Percentiles rank a stretch among this genome's conserved stretches.
Conservation (phyloP, 345 rosid species). For the Clausena lansium region DNA sequence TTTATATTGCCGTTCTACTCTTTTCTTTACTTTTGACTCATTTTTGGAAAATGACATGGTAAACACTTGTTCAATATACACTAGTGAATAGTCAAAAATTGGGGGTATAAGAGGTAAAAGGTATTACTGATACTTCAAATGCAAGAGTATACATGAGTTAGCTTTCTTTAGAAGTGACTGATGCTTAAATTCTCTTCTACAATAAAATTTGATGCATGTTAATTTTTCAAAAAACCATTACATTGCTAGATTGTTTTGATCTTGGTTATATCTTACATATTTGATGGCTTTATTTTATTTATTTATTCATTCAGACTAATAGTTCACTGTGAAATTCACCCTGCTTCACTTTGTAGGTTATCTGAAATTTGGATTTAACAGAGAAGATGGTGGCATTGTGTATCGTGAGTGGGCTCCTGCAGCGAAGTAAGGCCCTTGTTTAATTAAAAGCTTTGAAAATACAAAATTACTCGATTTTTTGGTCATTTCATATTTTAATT, state of each 20-base stretch:
- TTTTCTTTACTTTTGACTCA: not conserved
- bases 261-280: not conserved
- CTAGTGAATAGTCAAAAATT: not conserved
- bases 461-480: not conserved
- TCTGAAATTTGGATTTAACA: slow-evolving; percentile 63
- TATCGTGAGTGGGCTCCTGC: slow-evolving; percentile 90
- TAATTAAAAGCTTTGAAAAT: slow-evolving; percentile 5
- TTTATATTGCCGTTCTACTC: slow-evolving; percentile 2
- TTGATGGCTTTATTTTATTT: not conserved
- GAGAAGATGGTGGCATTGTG: slow-evolving; percentile 56
- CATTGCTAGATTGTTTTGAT: not conserved
- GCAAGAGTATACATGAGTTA: not conserved
- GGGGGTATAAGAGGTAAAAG: not conserved
- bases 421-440: slow-evolving; percentile 49
- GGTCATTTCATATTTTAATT: slow-evolving; percentile 8
- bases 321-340: not conserved
- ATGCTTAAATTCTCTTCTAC: not conserved
- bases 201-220: not conserved
- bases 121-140: not conserved
- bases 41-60: not conserved
- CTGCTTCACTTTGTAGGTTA: slow-evolving; percentile 47
- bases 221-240: not conserved
- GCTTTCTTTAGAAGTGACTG: not conserved
- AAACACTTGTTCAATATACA: not conserved
- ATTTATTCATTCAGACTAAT: not conserved